Base-by-base conservation (phyloP, 2,329 filamentous ascomycete genomes). In the Helminthosporium solani region DNA sequence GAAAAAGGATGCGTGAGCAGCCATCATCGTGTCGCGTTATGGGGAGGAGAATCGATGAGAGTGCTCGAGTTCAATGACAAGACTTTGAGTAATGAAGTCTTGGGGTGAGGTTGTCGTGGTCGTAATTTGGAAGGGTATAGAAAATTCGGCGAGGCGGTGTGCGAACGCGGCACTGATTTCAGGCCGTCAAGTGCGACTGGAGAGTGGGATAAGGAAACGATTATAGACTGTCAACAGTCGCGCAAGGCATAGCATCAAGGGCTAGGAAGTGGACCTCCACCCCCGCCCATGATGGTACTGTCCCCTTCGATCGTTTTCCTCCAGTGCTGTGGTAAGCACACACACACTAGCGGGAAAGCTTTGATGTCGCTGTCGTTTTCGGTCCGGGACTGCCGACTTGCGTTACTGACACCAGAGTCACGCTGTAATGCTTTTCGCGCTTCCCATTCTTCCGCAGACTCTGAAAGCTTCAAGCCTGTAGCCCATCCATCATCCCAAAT, bases 401-500 rank as follows among this genome's bases (percentile, higher is more conserved):
- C 86, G 71, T 90, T 87, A 36, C 90, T 96, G 34, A 97, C 88
- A 46, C 94, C 94, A 61, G 92, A 97, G 71, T 99, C 94, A 51
- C 94, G 83, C 65, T 95, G 90, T 27, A 84, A 76, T 61, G 88
- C 85, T 60, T 83, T 82, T 53, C 86, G 81, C 34, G 81, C 79
- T 59, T 95, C 88, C 84, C 90, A 96, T 54, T 96, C 89, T 50
- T 97, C 92, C 2, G 90, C 90, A 44, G 83, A 81, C 60, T 95
- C 88, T 43, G 86, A 80, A 45, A 95, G 75, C 65, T 95, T 79
- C 44, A 96, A 81, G 60, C 94, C 94, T 1, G 94, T 99, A 9
- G 94, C 94, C 94, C 94, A 99, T 37, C 94, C 94, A 68, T 99
- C 94, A 63, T 99, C 94, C 94, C 94, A 99, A 57, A 99, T 99